Evolutionary conservation across 73 alveolate species (phyloP), one percentile per base, ranked within the genome.

Genomic region (Paraurostyla sp.): DNA sequence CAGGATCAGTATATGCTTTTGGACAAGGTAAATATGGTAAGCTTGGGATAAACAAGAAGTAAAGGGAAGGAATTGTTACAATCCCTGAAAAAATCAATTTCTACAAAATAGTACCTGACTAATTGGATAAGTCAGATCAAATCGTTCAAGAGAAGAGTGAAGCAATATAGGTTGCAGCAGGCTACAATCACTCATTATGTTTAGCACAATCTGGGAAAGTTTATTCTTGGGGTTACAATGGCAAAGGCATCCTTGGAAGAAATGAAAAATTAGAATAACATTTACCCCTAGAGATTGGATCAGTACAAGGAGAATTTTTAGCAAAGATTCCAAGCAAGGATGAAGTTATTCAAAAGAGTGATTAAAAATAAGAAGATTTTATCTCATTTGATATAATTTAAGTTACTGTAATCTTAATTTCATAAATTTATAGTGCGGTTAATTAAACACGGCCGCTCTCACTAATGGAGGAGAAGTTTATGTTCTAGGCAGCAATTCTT

Each of bases 21-120:
- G 98, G 98, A 0, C 84, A 94, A 78, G 92, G 89, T 63, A 95
- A 94, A 83, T 92, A 94, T 89, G 95, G 95, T 27, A 94, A 94
- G 80, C 80, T 94, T 73, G 95, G 95, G 51, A 81, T 88, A 25
- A 92, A 89, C 35, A 94, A 89, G 78, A 75, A 91, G 36, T 65
- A 90, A 51, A 50, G 84, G 30, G 91, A 78, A 7, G 89, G 89
- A 20, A 35, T 78, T 4, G 27, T 78, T 51, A 11, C 50, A 27
- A 40, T 56, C 27, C 89, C 89, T 2, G 76, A 78, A 29, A 51
- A 45, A 78, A 52, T 54, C 4, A 52, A 20, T 51, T 50, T 73
- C 59, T 73, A 73, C 50, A 73, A 29, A 73, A 2, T 50, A 11
- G 69, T 30, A 4, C 16, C 20, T 45, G 87, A 73, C 56, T 38